Conservation (phyloP, 2,329 filamentous ascomycete genomes). For the Epichloe aotearoae region DNA sequence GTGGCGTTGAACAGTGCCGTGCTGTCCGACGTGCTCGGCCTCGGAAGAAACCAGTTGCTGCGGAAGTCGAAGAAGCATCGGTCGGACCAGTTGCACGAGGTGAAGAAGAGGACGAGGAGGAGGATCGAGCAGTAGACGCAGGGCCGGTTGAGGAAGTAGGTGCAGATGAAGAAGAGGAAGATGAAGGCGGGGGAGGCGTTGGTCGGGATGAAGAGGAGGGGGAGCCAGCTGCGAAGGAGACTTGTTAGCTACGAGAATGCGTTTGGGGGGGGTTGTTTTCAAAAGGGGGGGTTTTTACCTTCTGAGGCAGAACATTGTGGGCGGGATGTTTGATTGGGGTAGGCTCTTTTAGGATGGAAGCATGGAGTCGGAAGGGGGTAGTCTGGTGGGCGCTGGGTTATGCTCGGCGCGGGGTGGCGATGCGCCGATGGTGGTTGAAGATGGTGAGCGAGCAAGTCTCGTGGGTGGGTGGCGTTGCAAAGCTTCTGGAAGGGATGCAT, state of each 20-base stretch:
- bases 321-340: background rate
- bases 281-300: conserved; percentile 32
- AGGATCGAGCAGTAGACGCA: conserved; percentile 97
- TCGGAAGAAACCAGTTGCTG: conserved; percentile 88
- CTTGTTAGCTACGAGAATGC: background rate
- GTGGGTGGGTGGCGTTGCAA: too few relatives aligned
- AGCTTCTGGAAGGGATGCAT: background rate
- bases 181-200: conserved; percentile 74
- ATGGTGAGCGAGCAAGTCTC: background rate
- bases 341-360: background rate
- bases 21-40: conserved; percentile 27
- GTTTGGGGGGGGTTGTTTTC: background rate
- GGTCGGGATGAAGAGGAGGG: conserved; percentile 76
- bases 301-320: conserved; percentile 46
- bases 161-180: conserved; percentile 79
- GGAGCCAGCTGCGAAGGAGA: conserved; percentile 54
- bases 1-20: conserved; percentile 29
- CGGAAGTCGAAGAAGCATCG: conserved; percentile 86
- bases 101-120: conserved; percentile 86
- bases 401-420: too few relatives aligned
- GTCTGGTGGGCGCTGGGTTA: too few relatives aligned
- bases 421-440: too few relatives aligned
- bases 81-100: conserved; percentile 80
- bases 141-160: conserved; percentile 90
- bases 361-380: too few relatives aligned